Evolutionary conservation across 371 early-diverging fungal genomes (phyloP).

Genomic region (Mortierella sp.): DNA sequence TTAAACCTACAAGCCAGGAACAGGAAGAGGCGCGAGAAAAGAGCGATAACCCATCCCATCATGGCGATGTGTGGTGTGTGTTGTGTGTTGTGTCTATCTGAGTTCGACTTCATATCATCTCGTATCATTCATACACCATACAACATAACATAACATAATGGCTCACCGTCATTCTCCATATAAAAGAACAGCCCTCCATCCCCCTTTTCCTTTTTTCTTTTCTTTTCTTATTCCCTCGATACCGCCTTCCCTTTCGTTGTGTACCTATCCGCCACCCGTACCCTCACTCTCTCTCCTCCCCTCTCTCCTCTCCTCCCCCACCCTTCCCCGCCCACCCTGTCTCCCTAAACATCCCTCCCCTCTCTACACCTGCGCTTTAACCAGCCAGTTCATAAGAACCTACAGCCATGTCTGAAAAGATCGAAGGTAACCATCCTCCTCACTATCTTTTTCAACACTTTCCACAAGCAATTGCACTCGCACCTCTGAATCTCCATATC

Average conservation of each 20-base stretch:
- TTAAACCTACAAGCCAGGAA: neutral
- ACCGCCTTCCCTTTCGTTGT: slow-evolving; percentile 10
- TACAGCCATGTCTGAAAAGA: slow-evolving; percentile 36
- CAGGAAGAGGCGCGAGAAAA: neutral
- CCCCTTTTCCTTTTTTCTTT: slow-evolving; percentile 2
- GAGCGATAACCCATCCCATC: slow-evolving; percentile 9
- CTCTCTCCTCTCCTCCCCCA: neutral
- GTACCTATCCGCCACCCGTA: slow-evolving; percentile 8
- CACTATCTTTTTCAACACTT: neutral
- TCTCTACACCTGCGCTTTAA: slow-evolving; percentile 17
- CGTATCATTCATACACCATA: neutral
- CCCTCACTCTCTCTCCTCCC: slow-evolving; percentile 8
- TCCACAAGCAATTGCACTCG: neutral
- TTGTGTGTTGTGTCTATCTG: neutral
- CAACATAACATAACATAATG: neutral
- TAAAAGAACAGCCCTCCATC: neutral
- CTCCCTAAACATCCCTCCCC: slow-evolving; percentile 14
- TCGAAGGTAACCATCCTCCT: slow-evolving; percentile 25
- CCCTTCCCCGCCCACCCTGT: slow-evolving; percentile 25
- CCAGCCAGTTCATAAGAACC: slow-evolving; percentile 27
- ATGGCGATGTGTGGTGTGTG: neutral
- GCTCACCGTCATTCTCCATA: neutral
- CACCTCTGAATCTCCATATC: neutral
- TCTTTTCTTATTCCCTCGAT: slow-evolving; percentile 13
- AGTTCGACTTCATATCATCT: neutral